Percentiles rank a stretch among this genome's conserved stretches.
Evolutionary conservation across 441 rosid species (phyloP).

Genomic region (Metrosideros polymorpha): DNA sequence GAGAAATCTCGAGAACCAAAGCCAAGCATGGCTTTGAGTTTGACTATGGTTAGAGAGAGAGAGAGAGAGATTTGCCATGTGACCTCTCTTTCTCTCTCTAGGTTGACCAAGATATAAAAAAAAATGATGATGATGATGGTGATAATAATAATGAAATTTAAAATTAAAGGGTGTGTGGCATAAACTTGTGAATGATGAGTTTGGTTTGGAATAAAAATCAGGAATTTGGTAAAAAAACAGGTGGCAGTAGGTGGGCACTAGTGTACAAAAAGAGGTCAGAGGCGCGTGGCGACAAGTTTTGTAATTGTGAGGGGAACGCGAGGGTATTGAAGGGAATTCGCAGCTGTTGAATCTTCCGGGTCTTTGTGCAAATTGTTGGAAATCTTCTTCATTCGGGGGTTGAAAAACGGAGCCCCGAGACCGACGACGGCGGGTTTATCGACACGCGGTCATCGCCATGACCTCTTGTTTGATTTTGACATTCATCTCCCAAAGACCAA

Average conservation of each 20-base stretch:
- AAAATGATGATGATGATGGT: background rate
- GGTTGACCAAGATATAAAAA: background rate
- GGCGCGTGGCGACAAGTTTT: background rate
- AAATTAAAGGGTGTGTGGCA: background rate
- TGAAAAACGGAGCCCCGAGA: background rate
- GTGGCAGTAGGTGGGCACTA: background rate
- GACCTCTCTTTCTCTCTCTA: background rate
- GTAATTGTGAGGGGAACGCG: background rate
- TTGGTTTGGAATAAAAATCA: background rate
- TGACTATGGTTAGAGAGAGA: background rate
- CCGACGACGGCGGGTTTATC: background rate
- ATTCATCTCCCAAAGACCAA: background rate
- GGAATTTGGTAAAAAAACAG: background rate
- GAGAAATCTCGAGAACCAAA: background rate
- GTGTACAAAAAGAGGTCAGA: background rate
- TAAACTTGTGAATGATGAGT: background rate
- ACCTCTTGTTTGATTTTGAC: background rate
- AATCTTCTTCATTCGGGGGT: background rate
- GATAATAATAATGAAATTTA: background rate
- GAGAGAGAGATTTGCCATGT: background rate
- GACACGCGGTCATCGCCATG: background rate
- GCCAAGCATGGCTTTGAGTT: background rate
- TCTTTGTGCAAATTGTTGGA: background rate
- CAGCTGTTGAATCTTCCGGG: background rate
- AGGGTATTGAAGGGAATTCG: background rate